Evolutionary conservation across 192 early-diverging fungal species (phyloP), one percentile per base, ranked within the genome.

Genomic region (Lobosporangium transversale): DNA sequence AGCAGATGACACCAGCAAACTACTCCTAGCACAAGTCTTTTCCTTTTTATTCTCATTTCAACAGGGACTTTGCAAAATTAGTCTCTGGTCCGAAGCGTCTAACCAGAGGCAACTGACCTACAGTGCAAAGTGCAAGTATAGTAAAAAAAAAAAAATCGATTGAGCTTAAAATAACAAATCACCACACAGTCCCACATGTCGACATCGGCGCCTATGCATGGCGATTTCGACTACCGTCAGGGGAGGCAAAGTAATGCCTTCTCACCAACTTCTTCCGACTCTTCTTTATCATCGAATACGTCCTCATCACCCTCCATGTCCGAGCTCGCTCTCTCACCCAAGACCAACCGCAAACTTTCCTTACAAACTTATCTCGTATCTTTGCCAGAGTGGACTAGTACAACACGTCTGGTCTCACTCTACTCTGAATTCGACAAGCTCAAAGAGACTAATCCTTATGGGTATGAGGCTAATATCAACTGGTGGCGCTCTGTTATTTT

Each of bases 381-480:
- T 2, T 26, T 62, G 2, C 73, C 73, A 1, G 73, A 66, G 51
- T 67, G 65, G 73, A 67, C 64, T 35, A 76, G 59, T 21, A 11
- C 68, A 5, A 58, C 75, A 11, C 75, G 82, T 3, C 43, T 81
- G 14, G 66, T 37, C 29, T 81, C 82, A 6, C 58, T 84, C 20
- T 84, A 79, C 42, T 84, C 82, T 2, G 80, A 81, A 27, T 84
- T 84, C 30, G 64, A 78, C 26, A 79, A 73, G 23, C 67, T 81
- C 20, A 62, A 66, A 27, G 75, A 79, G 20, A 71, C 79, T 36
- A 84, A 84, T 33, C 50, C 62, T 0, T 84, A 67, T 24, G 82
- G 70, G 12, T 84, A 79, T 31, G 76, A 84, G 12, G 69, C 76
- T 30, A 84, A 84, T 43, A 37, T 76, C 18, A 43, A 27, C 14